These are phyloP conservation scores for Rhodosporidiobolus odoratus DNA, from an alignment of 768 basidiomycete genomes.

Conservation along the genomic window DNA sequence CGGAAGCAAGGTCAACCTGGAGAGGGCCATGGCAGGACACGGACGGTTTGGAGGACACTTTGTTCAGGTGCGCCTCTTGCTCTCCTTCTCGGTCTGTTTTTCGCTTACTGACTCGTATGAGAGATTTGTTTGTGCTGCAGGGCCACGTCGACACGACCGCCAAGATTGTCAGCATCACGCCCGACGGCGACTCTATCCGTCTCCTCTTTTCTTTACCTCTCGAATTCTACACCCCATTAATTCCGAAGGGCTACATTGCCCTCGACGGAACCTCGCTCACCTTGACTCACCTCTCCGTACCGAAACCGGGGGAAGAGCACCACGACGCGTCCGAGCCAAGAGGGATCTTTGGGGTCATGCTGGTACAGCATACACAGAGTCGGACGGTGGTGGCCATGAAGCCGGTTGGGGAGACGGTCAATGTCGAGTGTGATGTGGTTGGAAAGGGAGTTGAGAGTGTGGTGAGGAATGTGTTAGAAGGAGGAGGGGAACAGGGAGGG, in stretches of 20 bases:
- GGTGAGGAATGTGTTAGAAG: conserved; percentile 50
- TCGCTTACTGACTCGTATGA: neutral
- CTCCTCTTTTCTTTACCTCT: conserved; percentile 64
- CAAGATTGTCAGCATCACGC: conserved; percentile 58
- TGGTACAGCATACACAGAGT: conserved; percentile 87
- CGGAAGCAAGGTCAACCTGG: conserved; percentile 80
- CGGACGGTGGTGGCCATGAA: conserved; percentile 78
- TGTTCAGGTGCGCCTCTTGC: conserved; percentile 66
- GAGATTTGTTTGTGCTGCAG: conserved; percentile 49
- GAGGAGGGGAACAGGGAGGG: conserved; percentile 34
- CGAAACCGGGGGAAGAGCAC: conserved; percentile 50
- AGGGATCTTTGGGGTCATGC: conserved; percentile 77
- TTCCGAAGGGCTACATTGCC: conserved; percentile 89
- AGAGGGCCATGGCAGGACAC: conserved; percentile 89
- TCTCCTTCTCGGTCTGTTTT: neutral
- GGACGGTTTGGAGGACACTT: conserved; percentile 93
- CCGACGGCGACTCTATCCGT: conserved; percentile 84
- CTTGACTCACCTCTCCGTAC: conserved; percentile 63
- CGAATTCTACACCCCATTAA: conserved; percentile 54
- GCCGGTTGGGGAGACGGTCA: conserved; percentile 70
- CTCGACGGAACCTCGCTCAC: conserved; percentile 94
- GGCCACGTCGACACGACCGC: conserved; percentile 92
- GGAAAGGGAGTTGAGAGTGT: conserved; percentile 87
- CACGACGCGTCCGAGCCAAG: conserved; percentile 24
- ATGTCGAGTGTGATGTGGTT: conserved; percentile 92